These are phyloP conservation scores for Aquanectria penicillioides DNA, from an alignment of 2,329 filamentous ascomycete species.

Conservation along the genomic window DNA sequence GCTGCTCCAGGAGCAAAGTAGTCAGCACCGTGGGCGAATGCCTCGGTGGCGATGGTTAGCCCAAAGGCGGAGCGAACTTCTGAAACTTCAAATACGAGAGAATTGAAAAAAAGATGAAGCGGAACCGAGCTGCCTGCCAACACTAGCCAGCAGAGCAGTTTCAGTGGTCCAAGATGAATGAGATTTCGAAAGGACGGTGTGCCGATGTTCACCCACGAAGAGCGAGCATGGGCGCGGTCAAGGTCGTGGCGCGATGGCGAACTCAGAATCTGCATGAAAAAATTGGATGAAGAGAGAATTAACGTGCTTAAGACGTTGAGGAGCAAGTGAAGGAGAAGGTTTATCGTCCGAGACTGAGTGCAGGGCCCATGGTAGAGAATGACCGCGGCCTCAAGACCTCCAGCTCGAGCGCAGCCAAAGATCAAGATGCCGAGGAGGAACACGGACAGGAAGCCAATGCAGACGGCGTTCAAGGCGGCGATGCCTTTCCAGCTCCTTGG, in stretches of 20 bases:
- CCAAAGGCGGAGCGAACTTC: not conserved
- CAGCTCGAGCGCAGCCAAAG: not conserved
- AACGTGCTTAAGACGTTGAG: constrained; percentile 8
- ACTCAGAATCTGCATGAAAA: constrained; percentile 11
- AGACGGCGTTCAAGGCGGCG: not conserved
- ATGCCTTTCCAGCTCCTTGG: not conserved
- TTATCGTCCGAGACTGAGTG: not conserved
- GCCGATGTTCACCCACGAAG: constrained; percentile 10
- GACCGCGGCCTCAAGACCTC: not conserved
- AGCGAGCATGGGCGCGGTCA: constrained; percentile 6
- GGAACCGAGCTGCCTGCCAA: constrained; percentile 11
- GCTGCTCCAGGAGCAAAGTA: constrained; percentile 2
- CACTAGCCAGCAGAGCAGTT: constrained; percentile 5
- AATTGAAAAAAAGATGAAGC: constrained; percentile 12
- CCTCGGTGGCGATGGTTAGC: not conserved
- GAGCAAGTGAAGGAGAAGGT: constrained; percentile 1
- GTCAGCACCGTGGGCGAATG: not conserved
- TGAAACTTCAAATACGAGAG: not conserved
- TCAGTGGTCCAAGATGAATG: not conserved
- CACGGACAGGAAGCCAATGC: not conserved
- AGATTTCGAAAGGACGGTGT: constrained; percentile 12
- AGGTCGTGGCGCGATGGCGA: not conserved
- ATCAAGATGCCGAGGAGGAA: not conserved
- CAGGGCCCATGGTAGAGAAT: not conserved
- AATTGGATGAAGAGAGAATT: constrained; percentile 9